A percentile compares a stretch with the other conserved stretches of the same genome.
Conservation (phyloP, 2,329 filamentous ascomycete genomes). For the Tolypocladium ophioglossoides region DNA sequence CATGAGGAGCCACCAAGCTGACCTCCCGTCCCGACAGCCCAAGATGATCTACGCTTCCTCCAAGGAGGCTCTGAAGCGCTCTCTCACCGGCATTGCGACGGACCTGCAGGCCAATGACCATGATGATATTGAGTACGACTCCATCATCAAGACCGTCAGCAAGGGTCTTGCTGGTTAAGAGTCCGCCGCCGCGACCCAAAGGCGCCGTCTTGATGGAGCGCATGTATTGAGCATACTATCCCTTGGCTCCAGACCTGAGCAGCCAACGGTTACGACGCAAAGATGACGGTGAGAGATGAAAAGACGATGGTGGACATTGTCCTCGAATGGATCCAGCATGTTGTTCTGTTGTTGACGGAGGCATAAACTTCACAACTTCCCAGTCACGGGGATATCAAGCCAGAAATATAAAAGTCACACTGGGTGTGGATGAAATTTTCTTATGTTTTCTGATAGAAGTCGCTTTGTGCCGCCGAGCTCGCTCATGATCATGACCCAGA, state of each 20-base stretch:
- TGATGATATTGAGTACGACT: slow-evolving; percentile 72
- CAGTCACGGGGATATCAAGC: slow-evolving; percentile 15
- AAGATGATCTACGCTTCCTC: slow-evolving; percentile 89
- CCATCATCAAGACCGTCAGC: slow-evolving; percentile 56
- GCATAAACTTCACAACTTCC: slow-evolving; percentile 12
- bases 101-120: slow-evolving; percentile 78
- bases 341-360: slow-evolving; percentile 1
- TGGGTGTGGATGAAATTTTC: neutral
- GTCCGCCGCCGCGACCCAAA: neutral
- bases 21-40: slow-evolving; percentile 36
- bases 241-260: slow-evolving; percentile 13
- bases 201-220: slow-evolving; percentile 11
- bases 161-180: slow-evolving; percentile 45
- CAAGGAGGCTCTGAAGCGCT: slow-evolving; percentile 75
- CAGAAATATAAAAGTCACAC: slow-evolving; percentile 14
- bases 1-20: neutral
- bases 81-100: slow-evolving; percentile 62
- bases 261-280: slow-evolving; percentile 14
- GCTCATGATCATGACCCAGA: slow-evolving; percentile 12
- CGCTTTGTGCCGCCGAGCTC: neutral
- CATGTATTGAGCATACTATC: slow-evolving; percentile 14
- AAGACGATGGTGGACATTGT: slow-evolving; percentile 2
- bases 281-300: slow-evolving; percentile 10
- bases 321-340: slow-evolving; percentile 1
- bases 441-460: neutral